Evolutionary conservation across 352 stramenopile species (phyloP).

Genomic region (Phytophthora hybrid): DNA sequence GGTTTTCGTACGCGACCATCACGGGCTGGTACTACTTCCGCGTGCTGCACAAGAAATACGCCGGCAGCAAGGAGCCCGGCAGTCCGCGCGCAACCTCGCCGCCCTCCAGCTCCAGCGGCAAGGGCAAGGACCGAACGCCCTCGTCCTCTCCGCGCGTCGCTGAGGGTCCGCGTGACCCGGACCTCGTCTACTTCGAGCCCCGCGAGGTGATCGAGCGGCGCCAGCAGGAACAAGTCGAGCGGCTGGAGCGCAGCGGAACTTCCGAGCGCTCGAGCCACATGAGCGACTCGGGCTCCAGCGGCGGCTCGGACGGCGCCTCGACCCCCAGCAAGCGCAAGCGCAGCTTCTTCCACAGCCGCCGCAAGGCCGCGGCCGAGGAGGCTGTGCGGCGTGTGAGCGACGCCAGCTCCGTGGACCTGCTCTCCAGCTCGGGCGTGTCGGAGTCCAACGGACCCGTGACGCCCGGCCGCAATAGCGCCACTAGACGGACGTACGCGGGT

Average conservation of each 20-base stretch:
- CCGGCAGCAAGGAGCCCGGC: conserved; percentile 24
- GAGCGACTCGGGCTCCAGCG: conserved; percentile 67
- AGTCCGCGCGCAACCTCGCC: conserved; percentile 27
- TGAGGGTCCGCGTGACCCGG: conserved; percentile 20
- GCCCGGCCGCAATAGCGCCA: conserved; percentile 28
- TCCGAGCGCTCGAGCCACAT: conserved; percentile 57
- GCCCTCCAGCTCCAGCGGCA: conserved; percentile 10
- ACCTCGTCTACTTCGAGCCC: conserved; percentile 64
- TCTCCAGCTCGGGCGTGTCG: conserved; percentile 47
- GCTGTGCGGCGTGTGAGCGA: conserved; percentile 46
- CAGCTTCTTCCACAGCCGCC: conserved; percentile 51
- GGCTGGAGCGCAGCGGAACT: conserved; percentile 38
- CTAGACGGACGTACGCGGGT: conserved; percentile 73
- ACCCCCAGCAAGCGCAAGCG: conserved; percentile 43
- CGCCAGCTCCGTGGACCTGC: conserved; percentile 36
- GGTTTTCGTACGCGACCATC: conserved; percentile 80
- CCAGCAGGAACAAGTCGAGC: conserved; percentile 39
- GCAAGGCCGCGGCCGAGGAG: conserved; percentile 48
- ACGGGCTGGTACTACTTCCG: conserved; percentile 89
- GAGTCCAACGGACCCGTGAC: conserved; percentile 29
- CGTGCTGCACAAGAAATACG: conserved; percentile 72
- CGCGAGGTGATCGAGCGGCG: conserved; percentile 45
- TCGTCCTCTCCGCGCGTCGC: background rate
- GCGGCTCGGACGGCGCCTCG: conserved; percentile 47
- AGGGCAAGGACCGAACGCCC: background rate